phyloP scores from a whole-genome alignment of 129 eudicot species.

The Flaveria brownii region DNA sequence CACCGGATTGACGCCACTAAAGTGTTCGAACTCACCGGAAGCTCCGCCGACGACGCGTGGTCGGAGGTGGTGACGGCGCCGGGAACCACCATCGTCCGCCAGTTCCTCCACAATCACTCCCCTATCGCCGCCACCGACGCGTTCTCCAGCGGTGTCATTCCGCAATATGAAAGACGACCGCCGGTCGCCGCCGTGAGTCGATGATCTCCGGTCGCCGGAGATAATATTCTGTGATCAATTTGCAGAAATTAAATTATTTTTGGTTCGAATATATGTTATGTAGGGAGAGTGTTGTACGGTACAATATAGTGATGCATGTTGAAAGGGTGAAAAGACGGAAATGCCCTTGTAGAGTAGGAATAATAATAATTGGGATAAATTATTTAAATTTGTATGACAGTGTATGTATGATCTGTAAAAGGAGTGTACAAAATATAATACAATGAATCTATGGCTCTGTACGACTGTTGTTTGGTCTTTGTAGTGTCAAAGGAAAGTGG shows the following conservation, averaged over 20 bases:
- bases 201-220: background rate
- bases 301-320: slow-evolving; percentile 24
- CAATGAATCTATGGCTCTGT: slow-evolving; percentile 36
- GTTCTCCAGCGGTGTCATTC: background rate
- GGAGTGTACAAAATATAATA: slow-evolving; percentile 31
- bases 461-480: slow-evolving; percentile 26
- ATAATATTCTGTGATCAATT: slow-evolving; percentile 23
- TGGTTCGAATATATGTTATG: slow-evolving; percentile 11
- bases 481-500: slow-evolving; percentile 24
- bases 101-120: slow-evolving; percentile 38
- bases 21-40: slow-evolving; percentile 43
- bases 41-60: slow-evolving; percentile 54
- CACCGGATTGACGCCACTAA: slow-evolving; percentile 80
- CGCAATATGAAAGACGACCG: slow-evolving; percentile 24
- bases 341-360: slow-evolving; percentile 32
- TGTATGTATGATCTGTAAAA: slow-evolving; percentile 44
- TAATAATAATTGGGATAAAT: slow-evolving; percentile 40
- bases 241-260: slow-evolving; percentile 27
- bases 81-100: slow-evolving; percentile 31
- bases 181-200: slow-evolving; percentile 36
- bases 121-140: background rate
- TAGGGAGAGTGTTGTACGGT: slow-evolving; percentile 25
- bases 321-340: slow-evolving; percentile 7
- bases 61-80: slow-evolving; percentile 51
- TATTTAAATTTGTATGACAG: slow-evolving; percentile 31